These are phyloP conservation scores for Colletotrichum musae DNA, from an alignment of 2,329 filamentous ascomycete species.

Conservation along the genomic window DNA sequence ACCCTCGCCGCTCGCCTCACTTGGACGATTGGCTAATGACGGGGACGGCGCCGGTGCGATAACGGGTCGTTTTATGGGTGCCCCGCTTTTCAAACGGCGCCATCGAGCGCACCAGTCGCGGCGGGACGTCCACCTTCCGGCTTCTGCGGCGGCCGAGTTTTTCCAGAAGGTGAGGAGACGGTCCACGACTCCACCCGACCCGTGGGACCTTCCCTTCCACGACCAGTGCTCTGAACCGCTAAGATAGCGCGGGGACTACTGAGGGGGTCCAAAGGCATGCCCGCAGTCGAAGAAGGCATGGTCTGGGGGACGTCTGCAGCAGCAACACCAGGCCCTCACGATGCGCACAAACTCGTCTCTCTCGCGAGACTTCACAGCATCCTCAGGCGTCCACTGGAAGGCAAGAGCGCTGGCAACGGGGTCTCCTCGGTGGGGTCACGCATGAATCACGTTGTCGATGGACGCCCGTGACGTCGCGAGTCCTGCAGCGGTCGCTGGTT, in stretches of 20 bases:
- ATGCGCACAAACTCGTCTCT: not conserved
- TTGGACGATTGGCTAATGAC: slow-evolving; percentile 39
- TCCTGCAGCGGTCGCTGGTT: slow-evolving; percentile 29
- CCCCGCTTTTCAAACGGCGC: slow-evolving; percentile 38
- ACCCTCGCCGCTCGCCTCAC: slow-evolving; percentile 36
- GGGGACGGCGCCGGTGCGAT: slow-evolving; percentile 36
- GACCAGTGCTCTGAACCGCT: not conserved
- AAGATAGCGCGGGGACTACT: not conserved
- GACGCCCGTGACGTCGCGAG: slow-evolving; percentile 34
- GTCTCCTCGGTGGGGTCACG: slow-evolving; percentile 28
- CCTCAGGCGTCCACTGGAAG: not conserved
- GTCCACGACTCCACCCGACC: slow-evolving; percentile 1
- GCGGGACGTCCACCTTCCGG: slow-evolving; percentile 29
- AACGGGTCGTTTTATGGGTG: slow-evolving; percentile 28
- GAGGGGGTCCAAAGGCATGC: not conserved
- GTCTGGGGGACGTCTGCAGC: no score
- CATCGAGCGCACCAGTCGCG: slow-evolving; percentile 7
- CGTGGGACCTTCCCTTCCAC: slow-evolving; percentile 3
- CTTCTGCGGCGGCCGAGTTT: slow-evolving; percentile 37
- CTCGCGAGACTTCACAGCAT: slow-evolving; percentile 13
- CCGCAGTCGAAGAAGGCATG: no score
- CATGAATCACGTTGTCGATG: slow-evolving; percentile 38
- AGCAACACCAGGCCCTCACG: no score
- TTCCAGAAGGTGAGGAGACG: slow-evolving; percentile 39
- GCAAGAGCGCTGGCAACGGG: slow-evolving; percentile 1